Conservation (phyloP, 257 asterid genomes). For the Fraxinus anomala region DNA sequence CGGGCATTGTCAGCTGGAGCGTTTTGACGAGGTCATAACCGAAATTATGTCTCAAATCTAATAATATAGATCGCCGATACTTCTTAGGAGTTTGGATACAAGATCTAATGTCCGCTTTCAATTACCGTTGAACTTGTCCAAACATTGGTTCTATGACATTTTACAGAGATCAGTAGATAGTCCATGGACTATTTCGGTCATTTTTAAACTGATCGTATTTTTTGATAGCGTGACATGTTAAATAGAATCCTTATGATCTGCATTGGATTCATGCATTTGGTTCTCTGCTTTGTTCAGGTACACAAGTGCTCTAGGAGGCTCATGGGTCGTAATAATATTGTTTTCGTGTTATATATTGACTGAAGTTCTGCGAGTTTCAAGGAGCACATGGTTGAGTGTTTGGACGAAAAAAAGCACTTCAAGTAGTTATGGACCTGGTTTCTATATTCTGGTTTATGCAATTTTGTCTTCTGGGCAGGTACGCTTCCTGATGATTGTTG, state of each 20-base stretch:
- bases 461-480: constrained; percentile 65
- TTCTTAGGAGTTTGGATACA: not conserved
- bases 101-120: not conserved
- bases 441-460: constrained; percentile 80
- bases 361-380: constrained; percentile 75
- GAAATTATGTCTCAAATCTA: constrained; percentile 4
- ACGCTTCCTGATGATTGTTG: constrained; percentile 1
- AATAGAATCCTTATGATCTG: not conserved
- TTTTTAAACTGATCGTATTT: constrained; percentile 5
- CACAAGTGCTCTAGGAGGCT: constrained; percentile 79
- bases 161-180: constrained; percentile 2
- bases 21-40: constrained; percentile 65
- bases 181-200: not conserved
- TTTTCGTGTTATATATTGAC: constrained; percentile 62
- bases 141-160: not conserved
- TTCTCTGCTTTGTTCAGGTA: constrained; percentile 46
- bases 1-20: constrained; percentile 81
- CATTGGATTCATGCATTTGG: constrained; percentile 22
- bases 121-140: not conserved
- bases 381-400: constrained; percentile 92
- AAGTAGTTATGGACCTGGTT: constrained; percentile 52
- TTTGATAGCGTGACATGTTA: not conserved
- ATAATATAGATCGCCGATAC: constrained; percentile 14
- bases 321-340: constrained; percentile 73
- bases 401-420: constrained; percentile 82